phyloP scores from a whole-genome alignment of 345 rosid genomes.

The Bruguiera parviflora region DNA sequence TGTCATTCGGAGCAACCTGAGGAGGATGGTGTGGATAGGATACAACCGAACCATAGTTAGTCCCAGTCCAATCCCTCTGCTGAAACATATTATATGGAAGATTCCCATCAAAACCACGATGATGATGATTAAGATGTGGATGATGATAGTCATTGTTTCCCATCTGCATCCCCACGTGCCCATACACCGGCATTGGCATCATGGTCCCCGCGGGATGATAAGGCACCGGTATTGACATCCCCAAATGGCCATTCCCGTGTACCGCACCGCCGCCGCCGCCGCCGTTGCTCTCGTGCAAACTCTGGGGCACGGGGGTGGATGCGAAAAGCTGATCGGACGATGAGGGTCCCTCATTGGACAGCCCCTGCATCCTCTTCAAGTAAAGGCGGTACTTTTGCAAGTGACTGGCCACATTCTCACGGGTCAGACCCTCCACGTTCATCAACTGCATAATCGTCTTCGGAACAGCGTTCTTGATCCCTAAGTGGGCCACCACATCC shows the following conservation, averaged over 20 bases:
- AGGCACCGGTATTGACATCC: conserved; percentile 31
- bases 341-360: conserved; percentile 53
- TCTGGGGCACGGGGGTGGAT: conserved; percentile 68
- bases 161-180: conserved; percentile 57
- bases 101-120: conserved; percentile 47
- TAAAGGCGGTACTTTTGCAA: conserved; percentile 89
- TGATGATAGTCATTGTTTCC: conserved; percentile 15
- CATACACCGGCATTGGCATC: conserved; percentile 65
- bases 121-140: conserved; percentile 21
- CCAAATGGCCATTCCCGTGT: conserved; percentile 34
- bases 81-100: conserved; percentile 50
- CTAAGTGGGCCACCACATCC: conserved; percentile 82
- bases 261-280: neutral
- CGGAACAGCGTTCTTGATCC: conserved; percentile 92
- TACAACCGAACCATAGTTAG: conserved; percentile 50
- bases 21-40: conserved; percentile 43
- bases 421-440: conserved; percentile 93
- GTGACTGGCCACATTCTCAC: conserved; percentile 96
- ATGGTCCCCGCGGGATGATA: conserved; percentile 27
- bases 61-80: conserved; percentile 60
- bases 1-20: conserved; percentile 53
- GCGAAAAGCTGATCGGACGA: conserved; percentile 77
- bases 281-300: conserved; percentile 41
- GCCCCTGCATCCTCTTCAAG: conserved; percentile 84
- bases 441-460: conserved; percentile 98